Conservation (phyloP, 495 filamentous ascomycete genomes). For the Aspergillus funiculosus region DNA sequence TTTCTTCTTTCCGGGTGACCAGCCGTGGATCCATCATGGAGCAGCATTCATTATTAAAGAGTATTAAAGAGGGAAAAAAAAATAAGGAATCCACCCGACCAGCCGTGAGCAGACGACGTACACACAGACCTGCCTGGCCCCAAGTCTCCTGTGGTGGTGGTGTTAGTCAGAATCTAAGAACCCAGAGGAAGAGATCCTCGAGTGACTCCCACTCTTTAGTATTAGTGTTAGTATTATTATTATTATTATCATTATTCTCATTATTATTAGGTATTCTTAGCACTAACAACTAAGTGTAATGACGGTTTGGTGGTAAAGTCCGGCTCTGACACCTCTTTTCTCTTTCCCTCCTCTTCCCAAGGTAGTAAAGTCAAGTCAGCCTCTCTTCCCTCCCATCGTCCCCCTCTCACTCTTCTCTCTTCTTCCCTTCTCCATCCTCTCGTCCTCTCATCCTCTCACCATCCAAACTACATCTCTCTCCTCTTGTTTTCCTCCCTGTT, state of each 20-base stretch:
- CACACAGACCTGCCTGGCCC: constrained; percentile 5
- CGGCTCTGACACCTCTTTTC: constrained; percentile 8
- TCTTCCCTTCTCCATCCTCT: constrained; percentile 2
- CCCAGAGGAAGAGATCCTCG: background rate
- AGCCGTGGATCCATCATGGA: too few species aligned
- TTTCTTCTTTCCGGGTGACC: too few species aligned
- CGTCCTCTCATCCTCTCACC: constrained; percentile 7
- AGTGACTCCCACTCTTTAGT: too few species aligned
- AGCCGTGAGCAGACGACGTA: constrained; percentile 3
- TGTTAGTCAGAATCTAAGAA: constrained; percentile 8
- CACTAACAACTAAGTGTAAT: too few species aligned
- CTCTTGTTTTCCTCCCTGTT: constrained; percentile 4
- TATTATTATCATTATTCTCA: too few species aligned
- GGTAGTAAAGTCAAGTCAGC: too few species aligned
- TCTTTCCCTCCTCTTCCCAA: constrained; percentile 7
- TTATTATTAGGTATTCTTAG: too few species aligned
- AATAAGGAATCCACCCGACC: constrained; percentile 4
- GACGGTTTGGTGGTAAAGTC: background rate
- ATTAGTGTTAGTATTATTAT: too few species aligned
- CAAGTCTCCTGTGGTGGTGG: background rate
- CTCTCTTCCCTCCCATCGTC: too few species aligned
- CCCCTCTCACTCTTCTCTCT: constrained; percentile 1
- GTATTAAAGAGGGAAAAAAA: background rate
- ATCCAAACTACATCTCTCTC: constrained; percentile 7
- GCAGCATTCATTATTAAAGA: background rate